Percentiles rank a stretch among this genome's conserved stretches.
phyloP scores from a whole-genome alignment of 2,329 filamentous ascomycete species.

The Pseudogymnoascus pannorum region DNA sequence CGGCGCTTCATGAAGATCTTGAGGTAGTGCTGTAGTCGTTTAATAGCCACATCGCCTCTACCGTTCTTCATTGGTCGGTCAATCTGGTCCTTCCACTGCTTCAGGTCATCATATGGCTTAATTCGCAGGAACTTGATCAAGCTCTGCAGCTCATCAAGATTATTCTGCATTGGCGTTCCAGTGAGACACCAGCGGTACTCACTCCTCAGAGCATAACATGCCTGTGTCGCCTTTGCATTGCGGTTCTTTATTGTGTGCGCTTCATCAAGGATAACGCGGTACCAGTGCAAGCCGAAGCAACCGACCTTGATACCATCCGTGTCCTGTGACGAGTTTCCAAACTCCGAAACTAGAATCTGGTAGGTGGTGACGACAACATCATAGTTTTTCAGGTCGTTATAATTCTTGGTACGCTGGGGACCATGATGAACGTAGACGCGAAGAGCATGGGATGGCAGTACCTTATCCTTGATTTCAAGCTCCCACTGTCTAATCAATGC shows the following conservation, averaged over 20 bases:
- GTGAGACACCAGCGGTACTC: constrained; percentile 95
- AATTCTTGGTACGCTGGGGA: constrained; percentile 71
- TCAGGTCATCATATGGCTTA: constrained; percentile 79
- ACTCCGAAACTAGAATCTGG: constrained; percentile 88
- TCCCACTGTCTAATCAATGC: constrained; percentile 98
- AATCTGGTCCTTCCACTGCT: constrained; percentile 86
- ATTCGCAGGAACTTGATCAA: constrained; percentile 89
- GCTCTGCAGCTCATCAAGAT: constrained; percentile 90
- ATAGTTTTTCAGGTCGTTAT: constrained; percentile 69
- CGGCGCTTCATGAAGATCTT: constrained; percentile 98
- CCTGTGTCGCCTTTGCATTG: constrained; percentile 90
- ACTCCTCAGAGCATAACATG: constrained; percentile 74
- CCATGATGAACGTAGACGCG: constrained; percentile 89
- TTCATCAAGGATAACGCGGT: constrained; percentile 89
- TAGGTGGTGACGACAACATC: constrained; percentile 98
- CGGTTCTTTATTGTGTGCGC: constrained; percentile 98
- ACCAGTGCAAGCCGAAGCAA: constrained; percentile 57
- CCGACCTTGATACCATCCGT: constrained; percentile 55
- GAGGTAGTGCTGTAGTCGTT: constrained; percentile 74
- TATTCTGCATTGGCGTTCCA: constrained; percentile 97
- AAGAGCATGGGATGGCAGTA: constrained; percentile 60
- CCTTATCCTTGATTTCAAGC: constrained; percentile 78
- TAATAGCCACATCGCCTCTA: constrained; percentile 81
- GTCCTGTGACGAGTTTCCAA: constrained; percentile 59
- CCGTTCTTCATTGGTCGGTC: constrained; percentile 84